Base-by-base conservation (phyloP, 208 protist species). In the Spongospora subterranea region DNA sequence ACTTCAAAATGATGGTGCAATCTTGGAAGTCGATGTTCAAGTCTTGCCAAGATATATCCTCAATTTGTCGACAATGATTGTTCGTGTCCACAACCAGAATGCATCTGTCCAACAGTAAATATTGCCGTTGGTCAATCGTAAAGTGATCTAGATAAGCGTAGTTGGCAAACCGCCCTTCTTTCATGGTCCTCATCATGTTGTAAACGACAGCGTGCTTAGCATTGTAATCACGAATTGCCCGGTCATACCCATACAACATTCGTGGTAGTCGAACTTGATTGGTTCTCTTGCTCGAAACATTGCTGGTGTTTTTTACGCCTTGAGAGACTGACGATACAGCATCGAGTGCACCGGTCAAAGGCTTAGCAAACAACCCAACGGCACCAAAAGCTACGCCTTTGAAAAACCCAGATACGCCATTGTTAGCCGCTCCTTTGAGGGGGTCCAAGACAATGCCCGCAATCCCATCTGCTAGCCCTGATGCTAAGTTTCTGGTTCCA, bases 321-420 rank as follows among this genome's bases (percentile, higher is more conserved):
- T 89, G 88, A 66, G 88, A 66, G 1, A 89, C 50, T 11, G 43
- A 66, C 13, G 17, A n/a, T 17, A 89, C 88, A 38, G 46, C 88
- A 38, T 89, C 88, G 20, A 89, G 43, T 32, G n/a, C 88, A n/a
- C 88, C 88, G 6, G 46, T 65, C 88, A 89, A 29, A 32, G 88
- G 88, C 38, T 89, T 89, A 11, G 88, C 46, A 11, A 89, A 39
- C 88, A 89, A 29, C n/a, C 88, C 88, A 29, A 89, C 38, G 13
- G 50, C 46, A 20, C 88, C 88, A 38, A 20, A 66, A 40, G 46
- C 88, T 6, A 89, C 88, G 17, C 88, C 88, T 46, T 89, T 89
- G 17, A 89, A 71, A 46, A 89, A 89, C 11, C 88, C 88, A n/a
- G 32, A 39, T 13, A 89, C 88, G 24, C 88, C 88, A 66, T 43